Evolutionary conservation across 805 yeast genomes (phyloP).

Genomic region (Danielia reshetovae): DNA sequence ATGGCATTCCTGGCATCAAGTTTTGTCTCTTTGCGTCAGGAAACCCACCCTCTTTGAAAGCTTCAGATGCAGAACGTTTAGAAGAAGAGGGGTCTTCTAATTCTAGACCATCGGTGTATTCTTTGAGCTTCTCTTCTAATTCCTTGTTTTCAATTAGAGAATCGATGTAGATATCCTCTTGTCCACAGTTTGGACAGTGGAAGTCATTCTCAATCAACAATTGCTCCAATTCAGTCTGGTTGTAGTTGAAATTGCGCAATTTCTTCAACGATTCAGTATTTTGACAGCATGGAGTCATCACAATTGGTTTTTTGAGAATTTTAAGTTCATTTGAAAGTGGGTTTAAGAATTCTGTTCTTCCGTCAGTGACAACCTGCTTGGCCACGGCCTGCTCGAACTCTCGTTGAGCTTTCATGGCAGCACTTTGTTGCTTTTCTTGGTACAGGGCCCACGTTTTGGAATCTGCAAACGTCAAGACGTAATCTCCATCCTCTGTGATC

Average conservation of each 20-base stretch:
- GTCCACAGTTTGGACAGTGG: slow-evolving; percentile 83
- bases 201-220: slow-evolving; percentile 77
- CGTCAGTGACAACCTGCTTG: slow-evolving; percentile 27
- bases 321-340: slow-evolving; percentile 48
- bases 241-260: slow-evolving; percentile 40
- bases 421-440: slow-evolving; percentile 62
- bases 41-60: slow-evolving; percentile 14
- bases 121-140: slow-evolving; percentile 50
- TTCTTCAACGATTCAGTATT: slow-evolving; percentile 52
- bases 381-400: slow-evolving; percentile 45
- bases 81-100: slow-evolving; percentile 28
- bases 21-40: slow-evolving; percentile 24
- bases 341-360: slow-evolving; percentile 50
- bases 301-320: slow-evolving; percentile 62
- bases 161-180: slow-evolving; percentile 73
- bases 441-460: slow-evolving; percentile 83
- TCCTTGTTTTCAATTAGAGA: slow-evolving; percentile 59
- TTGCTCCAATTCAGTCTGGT: slow-evolving; percentile 35
- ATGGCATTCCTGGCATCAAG: slow-evolving; percentile 16
- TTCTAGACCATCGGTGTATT: slow-evolving; percentile 43
- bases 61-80: slow-evolving; percentile 12
- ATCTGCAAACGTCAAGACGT: slow-evolving; percentile 95
- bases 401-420: slow-evolving; percentile 44
- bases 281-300: slow-evolving; percentile 78
- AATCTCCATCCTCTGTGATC: slow-evolving; percentile 93